A percentile compares a stretch with the other conserved stretches of the same genome.
Conservation (phyloP, 2,329 filamentous ascomycete genomes). For the Alternaria rosae region DNA sequence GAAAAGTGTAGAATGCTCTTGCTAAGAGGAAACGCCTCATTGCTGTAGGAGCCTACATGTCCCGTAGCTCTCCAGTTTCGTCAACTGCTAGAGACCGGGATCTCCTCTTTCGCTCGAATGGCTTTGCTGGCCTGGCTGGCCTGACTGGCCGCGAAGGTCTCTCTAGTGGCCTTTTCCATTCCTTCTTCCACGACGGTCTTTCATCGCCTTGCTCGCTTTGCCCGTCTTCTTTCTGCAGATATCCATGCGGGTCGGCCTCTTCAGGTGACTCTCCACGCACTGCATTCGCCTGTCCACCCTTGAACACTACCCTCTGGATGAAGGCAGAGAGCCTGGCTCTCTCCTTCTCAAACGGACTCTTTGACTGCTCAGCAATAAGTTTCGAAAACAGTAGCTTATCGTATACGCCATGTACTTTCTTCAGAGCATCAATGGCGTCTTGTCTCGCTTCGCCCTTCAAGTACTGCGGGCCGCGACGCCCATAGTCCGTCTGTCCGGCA, state of each 20-base stretch:
- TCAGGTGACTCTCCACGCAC: background rate
- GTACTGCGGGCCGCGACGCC: constrained; percentile 16
- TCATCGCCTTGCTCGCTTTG: background rate
- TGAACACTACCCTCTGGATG: constrained; percentile 30
- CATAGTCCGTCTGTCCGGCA: constrained; percentile 6
- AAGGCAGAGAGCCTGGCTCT: constrained; percentile 37
- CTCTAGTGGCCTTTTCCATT: constrained; percentile 21
- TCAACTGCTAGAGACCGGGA: background rate
- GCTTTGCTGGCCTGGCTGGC: background rate
- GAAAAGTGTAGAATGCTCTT: background rate
- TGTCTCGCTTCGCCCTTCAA: constrained; percentile 28
- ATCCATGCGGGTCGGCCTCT: constrained; percentile 22
- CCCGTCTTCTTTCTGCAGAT: constrained; percentile 8
- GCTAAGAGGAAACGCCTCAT: background rate
- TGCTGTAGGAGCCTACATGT: constrained; percentile 2
- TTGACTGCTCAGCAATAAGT: constrained; percentile 40
- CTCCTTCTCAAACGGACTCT: constrained; percentile 35
- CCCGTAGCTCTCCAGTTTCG: background rate
- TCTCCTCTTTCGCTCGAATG: background rate
- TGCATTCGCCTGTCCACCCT: constrained; percentile 6
- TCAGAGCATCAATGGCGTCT: constrained; percentile 37
- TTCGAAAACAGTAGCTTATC: constrained; percentile 42
- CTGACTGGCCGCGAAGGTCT: constrained; percentile 5
- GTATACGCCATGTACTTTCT: constrained; percentile 39
- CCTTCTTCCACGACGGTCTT: constrained; percentile 23